Evolutionary conservation across 352 stramenopile species (phyloP).

Genomic region (Phytophthora sojae): DNA sequence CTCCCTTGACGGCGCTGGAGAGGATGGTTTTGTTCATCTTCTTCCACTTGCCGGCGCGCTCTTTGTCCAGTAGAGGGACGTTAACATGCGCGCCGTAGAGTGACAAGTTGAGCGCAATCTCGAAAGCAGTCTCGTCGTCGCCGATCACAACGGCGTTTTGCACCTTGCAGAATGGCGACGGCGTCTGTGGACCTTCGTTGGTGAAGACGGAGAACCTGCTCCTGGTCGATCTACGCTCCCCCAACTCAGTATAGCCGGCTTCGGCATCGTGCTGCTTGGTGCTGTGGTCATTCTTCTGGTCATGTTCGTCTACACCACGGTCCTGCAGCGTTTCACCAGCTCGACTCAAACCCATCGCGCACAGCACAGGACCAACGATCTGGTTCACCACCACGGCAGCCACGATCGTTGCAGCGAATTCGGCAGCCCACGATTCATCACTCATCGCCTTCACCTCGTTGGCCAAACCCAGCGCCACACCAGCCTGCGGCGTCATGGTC

Average conservation of each 20-base stretch:
- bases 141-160: conserved; percentile 66
- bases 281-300: neutral
- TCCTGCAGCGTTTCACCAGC: conserved; percentile 57
- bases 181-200: conserved; percentile 33
- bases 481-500: conserved; percentile 72
- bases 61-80: conserved; percentile 63
- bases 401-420: conserved; percentile 72
- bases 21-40: conserved; percentile 71
- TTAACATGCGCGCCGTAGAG: conserved; percentile 70
- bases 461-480: conserved; percentile 66
- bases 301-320: conserved; percentile 8
- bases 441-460: conserved; percentile 66
- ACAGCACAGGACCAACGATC: conserved; percentile 71
- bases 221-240: neutral
- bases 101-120: conserved; percentile 65
- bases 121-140: conserved; percentile 69
- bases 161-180: conserved; percentile 57
- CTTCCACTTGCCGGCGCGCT: conserved; percentile 62
- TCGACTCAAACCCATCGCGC: conserved; percentile 55
- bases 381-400: conserved; percentile 75
- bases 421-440: conserved; percentile 58
- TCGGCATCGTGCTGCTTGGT: neutral
- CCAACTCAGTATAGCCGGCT: neutral
- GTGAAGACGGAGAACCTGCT: neutral
- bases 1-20: conserved; percentile 51